A percentile compares a stretch with the other conserved stretches of the same genome.
These are phyloP conservation scores for Beauveria brongniartii DNA, from an alignment of 2,329 filamentous ascomycete genomes.

Conservation along the genomic window DNA sequence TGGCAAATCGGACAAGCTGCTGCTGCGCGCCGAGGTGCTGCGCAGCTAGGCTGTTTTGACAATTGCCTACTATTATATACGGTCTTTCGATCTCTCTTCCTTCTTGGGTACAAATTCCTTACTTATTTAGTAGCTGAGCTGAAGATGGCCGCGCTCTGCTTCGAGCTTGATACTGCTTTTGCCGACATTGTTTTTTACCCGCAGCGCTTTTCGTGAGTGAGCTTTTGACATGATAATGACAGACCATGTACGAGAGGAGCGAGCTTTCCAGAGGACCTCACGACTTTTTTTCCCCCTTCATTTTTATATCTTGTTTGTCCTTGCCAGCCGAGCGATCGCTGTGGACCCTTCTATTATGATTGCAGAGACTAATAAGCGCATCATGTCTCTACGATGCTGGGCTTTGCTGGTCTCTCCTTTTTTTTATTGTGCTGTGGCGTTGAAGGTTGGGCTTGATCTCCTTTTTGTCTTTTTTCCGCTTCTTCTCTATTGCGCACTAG, in stretches of 20 bases:
- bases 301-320: background rate
- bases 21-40: slow-evolving; percentile 57
- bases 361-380: background rate
- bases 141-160: background rate
- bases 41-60: background rate
- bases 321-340: slow-evolving; percentile 5
- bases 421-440: background rate
- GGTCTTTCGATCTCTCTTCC: background rate
- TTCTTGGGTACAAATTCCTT: slow-evolving; percentile 11
- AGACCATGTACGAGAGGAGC: background rate
- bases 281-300: background rate
- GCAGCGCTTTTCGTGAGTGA: background rate
- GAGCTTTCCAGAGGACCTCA: background rate
- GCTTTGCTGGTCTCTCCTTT: background rate
- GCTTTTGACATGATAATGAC: background rate
- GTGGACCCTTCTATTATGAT: background rate
- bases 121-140: background rate
- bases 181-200: background rate
- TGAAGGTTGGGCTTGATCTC: background rate
- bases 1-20: slow-evolving; percentile 77
- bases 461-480: slow-evolving; percentile 3
- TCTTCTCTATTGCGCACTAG: background rate
- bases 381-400: background rate
- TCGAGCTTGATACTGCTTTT: background rate
- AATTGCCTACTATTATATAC: background rate